Base-by-base conservation (phyloP, 2,329 filamentous ascomycete species). In the Truncatella angustata region DNA sequence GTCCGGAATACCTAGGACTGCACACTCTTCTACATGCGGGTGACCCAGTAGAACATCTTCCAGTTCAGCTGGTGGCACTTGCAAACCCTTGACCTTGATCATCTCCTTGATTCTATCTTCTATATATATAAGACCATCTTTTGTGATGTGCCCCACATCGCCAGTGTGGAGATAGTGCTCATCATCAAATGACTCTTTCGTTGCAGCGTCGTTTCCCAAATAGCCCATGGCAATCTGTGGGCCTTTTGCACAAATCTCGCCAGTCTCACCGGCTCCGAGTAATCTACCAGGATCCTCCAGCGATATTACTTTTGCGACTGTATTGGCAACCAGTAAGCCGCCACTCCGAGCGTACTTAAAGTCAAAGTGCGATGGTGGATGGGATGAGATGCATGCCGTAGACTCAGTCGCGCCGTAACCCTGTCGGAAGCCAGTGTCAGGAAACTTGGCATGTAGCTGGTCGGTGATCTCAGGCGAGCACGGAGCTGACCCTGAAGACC, bases 351-450 rank as follows among this genome's bases (percentile, higher is more conserved):
- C 81, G 56, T 85, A 82, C 46, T 78, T 74, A 68, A 79, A 86
- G 10, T 71, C 71, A 54, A 78, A 81, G 49, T 77, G 74, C 0
- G 73, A 70, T 0, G 77, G 76, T 5, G 82, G 79, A 49, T 86
- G 82, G 0, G 79, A 74, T 0, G 81, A 85, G 54, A 87, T 83
- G 56, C 81, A 85, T 3, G 72, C 75, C 61, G 81, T 86, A 0
- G 75, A 79, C 63, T 86, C 84, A 0, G 84, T 87, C 81, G 87
- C 86, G 18, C 84, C 84, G 59, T 85, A 86, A 2, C 81, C 82
- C 61, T 85, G 83, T 56, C 82, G 81, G 65, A 86, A 83, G 0
- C 80, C 80, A 0, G 78, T 81, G 2, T 74, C 67, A 0, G 82
- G 82, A 59, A 84, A 86, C 44, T 74, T 76, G 55, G 73, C 70